Evolutionary conservation across 805 yeast species (phyloP), one percentile per base, ranked within the genome.

Genomic region (Candida multigemmis): DNA sequence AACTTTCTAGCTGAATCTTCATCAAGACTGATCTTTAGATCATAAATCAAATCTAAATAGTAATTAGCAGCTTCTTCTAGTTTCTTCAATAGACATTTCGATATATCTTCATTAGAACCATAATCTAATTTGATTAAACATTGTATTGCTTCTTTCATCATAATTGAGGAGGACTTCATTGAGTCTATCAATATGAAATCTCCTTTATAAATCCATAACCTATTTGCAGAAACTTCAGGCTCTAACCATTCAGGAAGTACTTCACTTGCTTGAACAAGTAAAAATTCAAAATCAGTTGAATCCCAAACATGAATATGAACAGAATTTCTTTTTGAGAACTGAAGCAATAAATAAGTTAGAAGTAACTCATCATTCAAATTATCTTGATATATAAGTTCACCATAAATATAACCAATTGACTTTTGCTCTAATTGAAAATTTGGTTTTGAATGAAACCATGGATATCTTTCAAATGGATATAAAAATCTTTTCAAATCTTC

Each of bases 141-240:
- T n/a, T n/a, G n/a, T n/a, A n/a, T n/a, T n/a, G n/a, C n/a, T n/a
- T n/a, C n/a, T n/a, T n/a, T n/a, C n/a, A n/a, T n/a, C n/a, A n/a
- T n/a, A n/a, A n/a, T n/a, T n/a, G n/a, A n/a, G n/a, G n/a, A n/a
- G n/a, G n/a, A n/a, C n/a, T n/a, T n/a, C n/a, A n/a, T n/a, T n/a
- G n/a, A n/a, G n/a, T n/a, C n/a, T n/a, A n/a, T n/a, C n/a, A n/a
- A n/a, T n/a, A n/a, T n/a, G n/a, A n/a, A n/a, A n/a, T n/a, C n/a
- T n/a, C 66, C 65, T 23, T 56, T 44, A 28, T 65, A 58, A 6
- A 72, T 34, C 81, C 81, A 74, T 2, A 66, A 45, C 30, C 82
- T 49, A 40, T 74, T 72, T 10, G 49, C 40, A 0, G 77, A 62
- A 27, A 50, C 56, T 12, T 50, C 56, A 2, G 73, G 73, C 5